Conservation (phyloP, 208 protist genomes). For the Acanthamoeba royreba region DNA sequence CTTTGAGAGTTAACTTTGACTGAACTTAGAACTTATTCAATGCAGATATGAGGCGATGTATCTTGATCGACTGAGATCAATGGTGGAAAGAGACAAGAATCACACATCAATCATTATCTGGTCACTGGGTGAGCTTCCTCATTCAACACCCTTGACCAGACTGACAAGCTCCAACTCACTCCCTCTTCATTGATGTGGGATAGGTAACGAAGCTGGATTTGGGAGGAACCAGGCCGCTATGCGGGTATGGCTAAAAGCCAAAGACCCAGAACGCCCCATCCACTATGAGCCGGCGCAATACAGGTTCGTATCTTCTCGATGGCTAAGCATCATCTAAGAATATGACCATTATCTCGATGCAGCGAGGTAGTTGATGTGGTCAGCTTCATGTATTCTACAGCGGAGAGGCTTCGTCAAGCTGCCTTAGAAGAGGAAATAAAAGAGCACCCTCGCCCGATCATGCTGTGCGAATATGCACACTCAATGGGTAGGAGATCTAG, state of each 20-base stretch:
- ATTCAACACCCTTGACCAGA: too few relatives aligned
- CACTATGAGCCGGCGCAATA: conserved; percentile 49
- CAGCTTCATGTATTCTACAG: conserved; percentile 45
- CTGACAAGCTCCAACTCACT: background rate
- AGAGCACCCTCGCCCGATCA: conserved; percentile 48
- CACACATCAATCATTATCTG: conserved; percentile 66
- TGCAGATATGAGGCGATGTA: conserved; percentile 19
- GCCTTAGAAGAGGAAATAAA: background rate
- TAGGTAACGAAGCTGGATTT: conserved; percentile 67
- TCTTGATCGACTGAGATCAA: background rate
- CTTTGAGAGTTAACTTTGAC: background rate
- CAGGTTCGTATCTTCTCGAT: background rate
- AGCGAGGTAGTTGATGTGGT: conserved; percentile 36
- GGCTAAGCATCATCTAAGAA: background rate
- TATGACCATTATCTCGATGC: too few relatives aligned
- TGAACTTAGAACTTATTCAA: too few relatives aligned
- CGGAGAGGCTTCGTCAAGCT: background rate
- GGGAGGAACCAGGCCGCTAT: conserved; percentile 38
- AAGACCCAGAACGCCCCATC: background rate
- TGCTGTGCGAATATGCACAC: conserved; percentile 73
- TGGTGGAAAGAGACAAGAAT: conserved; percentile 52
- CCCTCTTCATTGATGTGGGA: background rate
- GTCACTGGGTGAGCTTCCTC: conserved; percentile 53
- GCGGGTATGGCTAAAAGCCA: background rate
- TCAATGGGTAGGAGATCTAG: conserved; percentile 58